Percentiles rank a stretch among this genome's conserved stretches.
These are phyloP conservation scores for Aspergillus sp. DNA, from an alignment of 2,329 filamentous ascomycete genomes.

Conservation along the genomic window DNA sequence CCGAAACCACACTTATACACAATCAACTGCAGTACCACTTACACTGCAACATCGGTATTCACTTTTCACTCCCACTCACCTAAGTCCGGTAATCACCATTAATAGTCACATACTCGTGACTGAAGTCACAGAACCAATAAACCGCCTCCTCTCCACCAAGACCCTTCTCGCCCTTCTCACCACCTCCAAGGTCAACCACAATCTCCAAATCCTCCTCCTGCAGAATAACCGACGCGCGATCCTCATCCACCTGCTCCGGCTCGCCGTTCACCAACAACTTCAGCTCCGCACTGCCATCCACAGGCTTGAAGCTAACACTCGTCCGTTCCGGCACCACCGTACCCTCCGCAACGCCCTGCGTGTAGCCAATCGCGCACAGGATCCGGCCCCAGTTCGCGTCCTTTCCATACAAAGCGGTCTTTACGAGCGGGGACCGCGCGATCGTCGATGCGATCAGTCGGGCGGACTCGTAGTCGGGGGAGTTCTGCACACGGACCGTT, in stretches of 20 bases:
- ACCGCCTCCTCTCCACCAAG: constrained; percentile 55
- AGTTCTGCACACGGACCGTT: constrained; percentile 79
- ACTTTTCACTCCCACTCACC: background rate
- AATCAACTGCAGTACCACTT: background rate
- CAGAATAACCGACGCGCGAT: constrained; percentile 59
- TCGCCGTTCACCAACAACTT: constrained; percentile 63
- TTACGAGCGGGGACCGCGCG: constrained; percentile 87
- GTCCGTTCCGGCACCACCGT: constrained; percentile 58
- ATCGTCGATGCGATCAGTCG: constrained; percentile 83
- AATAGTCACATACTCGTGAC: constrained; percentile 69
- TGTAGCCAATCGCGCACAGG: constrained; percentile 88
- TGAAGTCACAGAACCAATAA: constrained; percentile 69
- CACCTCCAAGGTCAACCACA: constrained; percentile 59
- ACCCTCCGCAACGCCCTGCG: constrained; percentile 49
- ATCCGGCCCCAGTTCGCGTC: constrained; percentile 99
- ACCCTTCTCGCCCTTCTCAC: constrained; percentile 42
- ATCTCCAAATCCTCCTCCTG: constrained; percentile 66
- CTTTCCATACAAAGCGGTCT: constrained; percentile 94
- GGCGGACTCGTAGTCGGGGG: constrained; percentile 68
- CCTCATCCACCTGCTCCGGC: constrained; percentile 63
- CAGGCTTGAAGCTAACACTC: constrained; percentile 62
- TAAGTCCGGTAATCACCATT: constrained; percentile 68
- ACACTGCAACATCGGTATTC: background rate
- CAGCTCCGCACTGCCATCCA: constrained; percentile 58
- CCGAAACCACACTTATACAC: background rate